phyloP scores from a whole-genome alignment of 2,329 filamentous ascomycete species.

The Conoideocrella luteorostrata region DNA sequence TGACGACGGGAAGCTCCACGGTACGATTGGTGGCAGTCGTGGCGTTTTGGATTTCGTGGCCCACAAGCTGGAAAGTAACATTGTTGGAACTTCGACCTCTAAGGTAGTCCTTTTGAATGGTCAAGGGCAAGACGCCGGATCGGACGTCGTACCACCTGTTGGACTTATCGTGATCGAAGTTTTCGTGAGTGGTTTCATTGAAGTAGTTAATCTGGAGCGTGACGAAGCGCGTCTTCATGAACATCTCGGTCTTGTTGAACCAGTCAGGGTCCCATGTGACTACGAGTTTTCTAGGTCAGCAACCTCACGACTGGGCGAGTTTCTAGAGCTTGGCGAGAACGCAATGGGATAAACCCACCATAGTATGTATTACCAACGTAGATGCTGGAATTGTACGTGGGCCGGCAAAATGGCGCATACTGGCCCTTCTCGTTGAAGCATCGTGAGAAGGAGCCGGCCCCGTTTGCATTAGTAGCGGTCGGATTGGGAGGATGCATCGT shows the following conservation, averaged over 20 bases:
- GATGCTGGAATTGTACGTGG: slow-evolving; percentile 35
- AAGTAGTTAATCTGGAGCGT: slow-evolving; percentile 34
- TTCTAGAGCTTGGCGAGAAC: no score
- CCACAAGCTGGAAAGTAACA: slow-evolving; percentile 40
- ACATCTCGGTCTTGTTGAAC: slow-evolving; percentile 37
- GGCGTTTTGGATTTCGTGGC: slow-evolving; percentile 25
- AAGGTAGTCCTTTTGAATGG: slow-evolving; percentile 29
- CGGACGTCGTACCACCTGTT: slow-evolving; percentile 26
- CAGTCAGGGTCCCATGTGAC: slow-evolving; percentile 52
- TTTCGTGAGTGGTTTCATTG: slow-evolving; percentile 30
- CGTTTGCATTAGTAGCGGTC: slow-evolving; percentile 31
- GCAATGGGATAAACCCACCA: slow-evolving; percentile 27
- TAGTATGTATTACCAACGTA: slow-evolving; percentile 44
- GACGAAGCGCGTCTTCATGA: slow-evolving; percentile 26
- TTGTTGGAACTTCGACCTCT: slow-evolving; percentile 27
- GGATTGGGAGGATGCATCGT: slow-evolving; percentile 38
- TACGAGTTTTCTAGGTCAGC: slow-evolving; percentile 23
- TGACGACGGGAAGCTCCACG: slow-evolving; percentile 33
- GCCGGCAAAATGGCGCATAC: slow-evolving; percentile 46
- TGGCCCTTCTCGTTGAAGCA: slow-evolving; percentile 43
- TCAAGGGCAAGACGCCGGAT: slow-evolving; percentile 44
- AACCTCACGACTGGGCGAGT: no score
- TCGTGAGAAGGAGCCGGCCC: slow-evolving; percentile 41
- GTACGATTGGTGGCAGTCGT: slow-evolving; percentile 32
- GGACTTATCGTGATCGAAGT: slow-evolving; percentile 29